Evolutionary conservation across 2,329 filamentous ascomycete genomes (phyloP), one percentile per base, ranked within the genome.

Genomic region (Phaeosphaeriaceae sp.): DNA sequence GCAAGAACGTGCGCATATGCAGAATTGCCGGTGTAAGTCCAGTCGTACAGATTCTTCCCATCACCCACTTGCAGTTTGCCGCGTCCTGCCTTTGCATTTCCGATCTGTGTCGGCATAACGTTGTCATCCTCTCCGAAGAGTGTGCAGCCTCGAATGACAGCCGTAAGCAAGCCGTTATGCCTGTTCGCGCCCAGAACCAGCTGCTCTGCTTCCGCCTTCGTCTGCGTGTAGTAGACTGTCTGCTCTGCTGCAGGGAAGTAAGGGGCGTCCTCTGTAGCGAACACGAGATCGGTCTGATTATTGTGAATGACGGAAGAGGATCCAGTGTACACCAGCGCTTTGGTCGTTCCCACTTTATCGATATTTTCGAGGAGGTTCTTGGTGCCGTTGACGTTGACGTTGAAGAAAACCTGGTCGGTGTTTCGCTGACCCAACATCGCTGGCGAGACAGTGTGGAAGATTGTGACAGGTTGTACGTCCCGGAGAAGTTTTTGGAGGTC

Each of bases 31-130:
- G 27, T 41, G 55, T 58, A 60, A 2, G 31, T 54, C 21, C 36
- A 62, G 21, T 66, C 61, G 46, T 36, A 63, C 1, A 57, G 20
- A 41, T 64, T 66, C 19, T 52, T 48, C 20, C 49, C 51, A 19
- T 59, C 27, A 2, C 62, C 61, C 19, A 57, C 36, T 17, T 54
- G 52, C 9, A 54, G 9, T 42, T 49, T 49, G 6, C 25, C 27
- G 17, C n/a, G 19, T 6, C 40, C 44, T 9, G 42, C 27, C 40
- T 42, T 50, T 1, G 31, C 31, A n/a, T 21, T 41, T 19, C 10
- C 31, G 13, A 50, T 41, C 42, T 36, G 55, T 19, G 51, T 10
- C 19, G 21, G 46, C 20, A 48, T 51, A 4, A 24, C 21, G n/a
- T 21, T 49, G 31, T 58, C 54, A 27, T 46, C 51, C 48, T 58